phyloP scores from a whole-genome alignment of 129 eudicot genomes.

The Flaveria trinervia region DNA sequence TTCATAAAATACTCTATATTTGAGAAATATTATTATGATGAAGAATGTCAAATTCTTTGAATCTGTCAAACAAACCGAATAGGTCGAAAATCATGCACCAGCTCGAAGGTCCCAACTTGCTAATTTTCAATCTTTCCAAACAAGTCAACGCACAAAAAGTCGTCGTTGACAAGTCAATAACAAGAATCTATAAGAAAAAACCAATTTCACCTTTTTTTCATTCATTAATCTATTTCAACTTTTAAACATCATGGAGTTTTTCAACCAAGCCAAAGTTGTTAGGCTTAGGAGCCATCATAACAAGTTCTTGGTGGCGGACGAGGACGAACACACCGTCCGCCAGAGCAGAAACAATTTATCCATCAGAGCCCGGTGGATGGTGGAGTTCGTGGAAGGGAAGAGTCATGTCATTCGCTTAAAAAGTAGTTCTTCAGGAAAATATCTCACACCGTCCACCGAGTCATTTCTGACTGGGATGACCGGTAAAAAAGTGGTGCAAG shows the following conservation, averaged over 20 bases:
- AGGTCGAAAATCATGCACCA: constrained; percentile 28
- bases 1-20: not conserved
- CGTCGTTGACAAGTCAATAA: constrained; percentile 3
- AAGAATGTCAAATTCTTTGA: constrained; percentile 6
- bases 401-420: constrained; percentile 58
- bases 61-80: constrained; percentile 36
- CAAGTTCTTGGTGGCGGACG: constrained; percentile 68
- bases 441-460: constrained; percentile 69
- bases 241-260: constrained; percentile 51
- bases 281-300: constrained; percentile 67
- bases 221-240: not conserved
- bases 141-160: constrained; percentile 36
- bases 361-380: constrained; percentile 60
- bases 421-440: constrained; percentile 59
- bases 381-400: constrained; percentile 55
- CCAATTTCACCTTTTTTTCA: constrained; percentile 16
- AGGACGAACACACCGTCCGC: constrained; percentile 61
- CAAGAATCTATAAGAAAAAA: constrained; percentile 25
- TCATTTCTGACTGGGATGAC: constrained; percentile 68
- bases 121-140: not conserved
- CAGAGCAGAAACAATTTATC: constrained; percentile 62
- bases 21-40: not conserved
- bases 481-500: constrained; percentile 67
- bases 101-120: constrained; percentile 17
- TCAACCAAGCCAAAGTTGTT: constrained; percentile 65